A percentile compares a stretch with the other conserved stretches of the same genome.
These are phyloP conservation scores for Fusarium newnesense DNA, from an alignment of 2,329 filamentous ascomycete species.

Conservation along the genomic window DNA sequence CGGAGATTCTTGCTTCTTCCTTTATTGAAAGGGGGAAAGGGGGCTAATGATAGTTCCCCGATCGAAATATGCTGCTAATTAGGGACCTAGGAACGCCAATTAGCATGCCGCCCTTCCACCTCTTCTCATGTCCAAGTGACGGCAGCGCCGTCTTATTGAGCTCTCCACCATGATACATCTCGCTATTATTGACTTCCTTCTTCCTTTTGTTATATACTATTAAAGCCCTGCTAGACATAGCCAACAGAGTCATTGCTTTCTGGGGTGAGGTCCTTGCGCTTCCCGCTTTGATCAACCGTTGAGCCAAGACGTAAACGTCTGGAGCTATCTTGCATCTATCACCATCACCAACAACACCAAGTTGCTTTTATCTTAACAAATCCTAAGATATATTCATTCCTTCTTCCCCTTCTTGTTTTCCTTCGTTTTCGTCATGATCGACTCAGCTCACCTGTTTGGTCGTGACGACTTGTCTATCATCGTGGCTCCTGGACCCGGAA, in stretches of 20 bases:
- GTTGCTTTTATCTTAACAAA: conserved; percentile 12
- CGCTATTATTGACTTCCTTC: conserved; percentile 10
- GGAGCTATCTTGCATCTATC: conserved; percentile 6
- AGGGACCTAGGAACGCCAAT: conserved; percentile 13
- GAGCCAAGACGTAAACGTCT: conserved; percentile 25
- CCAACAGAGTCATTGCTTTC: neutral
- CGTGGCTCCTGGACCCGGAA: conserved; percentile 31
- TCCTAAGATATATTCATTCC: neutral
- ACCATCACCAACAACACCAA: conserved; percentile 14
- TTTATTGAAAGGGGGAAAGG: conserved; percentile 5
- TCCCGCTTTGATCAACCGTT: conserved; percentile 30
- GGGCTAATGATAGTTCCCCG: neutral
- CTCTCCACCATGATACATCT: neutral
- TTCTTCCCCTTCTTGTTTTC: neutral
- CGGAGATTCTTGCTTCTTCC: conserved; percentile 12
- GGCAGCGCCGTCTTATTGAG: conserved; percentile 20
- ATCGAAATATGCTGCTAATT: conserved; percentile 20
- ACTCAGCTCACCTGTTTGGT: conserved; percentile 26
- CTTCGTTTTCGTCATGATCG: conserved; percentile 22
- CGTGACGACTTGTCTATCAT: conserved; percentile 39
- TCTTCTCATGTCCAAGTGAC: conserved; percentile 13
- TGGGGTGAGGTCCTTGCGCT: conserved; percentile 27
- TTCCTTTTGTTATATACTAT: neutral
- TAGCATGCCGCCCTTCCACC: conserved; percentile 5
- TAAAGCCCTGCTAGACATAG: conserved; percentile 17